Conservation (phyloP, 805 yeast species). For the Candida silvatica region DNA sequence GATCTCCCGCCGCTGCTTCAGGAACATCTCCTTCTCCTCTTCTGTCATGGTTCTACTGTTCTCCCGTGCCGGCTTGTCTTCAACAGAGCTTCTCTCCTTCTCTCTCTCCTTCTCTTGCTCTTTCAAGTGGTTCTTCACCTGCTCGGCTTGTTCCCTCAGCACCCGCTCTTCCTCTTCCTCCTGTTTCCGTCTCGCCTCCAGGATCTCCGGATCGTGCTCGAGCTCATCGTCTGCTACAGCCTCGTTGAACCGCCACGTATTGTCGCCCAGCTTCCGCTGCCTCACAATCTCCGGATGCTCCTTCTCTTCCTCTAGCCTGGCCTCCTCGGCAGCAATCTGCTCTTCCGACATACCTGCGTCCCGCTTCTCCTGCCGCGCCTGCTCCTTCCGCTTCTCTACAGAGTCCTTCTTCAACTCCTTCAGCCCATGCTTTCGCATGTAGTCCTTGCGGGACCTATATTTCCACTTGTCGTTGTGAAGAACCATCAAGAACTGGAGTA, state of each 20-base stretch:
- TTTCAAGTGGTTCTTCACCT: neutral
- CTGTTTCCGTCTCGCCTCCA: constrained; percentile 5
- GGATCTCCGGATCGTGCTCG: constrained; percentile 4
- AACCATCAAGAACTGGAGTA: too few species aligned
- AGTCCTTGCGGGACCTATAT: constrained; percentile 32
- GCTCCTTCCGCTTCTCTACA: neutral
- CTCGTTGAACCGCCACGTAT: constrained; percentile 23
- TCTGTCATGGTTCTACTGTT: constrained; percentile 8
- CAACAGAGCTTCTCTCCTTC: neutral
- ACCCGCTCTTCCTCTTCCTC: constrained; percentile 9
- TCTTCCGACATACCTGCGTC: neutral
- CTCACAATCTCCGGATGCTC: constrained; percentile 5
- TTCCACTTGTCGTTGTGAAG: constrained; percentile 48
- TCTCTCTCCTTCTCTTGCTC: neutral
- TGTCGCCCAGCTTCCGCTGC: constrained; percentile 7
- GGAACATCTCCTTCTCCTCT: constrained; percentile 9
- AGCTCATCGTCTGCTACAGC: constrained; percentile 3
- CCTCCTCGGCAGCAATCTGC: neutral
- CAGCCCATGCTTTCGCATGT: constrained; percentile 34
- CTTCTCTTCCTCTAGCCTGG: constrained; percentile 6
- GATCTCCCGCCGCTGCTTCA: constrained; percentile 8
- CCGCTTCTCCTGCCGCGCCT: constrained; percentile 6
- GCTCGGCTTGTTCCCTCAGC: constrained; percentile 3
- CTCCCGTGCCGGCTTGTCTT: neutral
- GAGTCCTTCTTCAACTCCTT: constrained; percentile 5